These are phyloP conservation scores for Corchorus capsularis DNA, from an alignment of 345 rosid genomes.

Conservation along the genomic window DNA sequence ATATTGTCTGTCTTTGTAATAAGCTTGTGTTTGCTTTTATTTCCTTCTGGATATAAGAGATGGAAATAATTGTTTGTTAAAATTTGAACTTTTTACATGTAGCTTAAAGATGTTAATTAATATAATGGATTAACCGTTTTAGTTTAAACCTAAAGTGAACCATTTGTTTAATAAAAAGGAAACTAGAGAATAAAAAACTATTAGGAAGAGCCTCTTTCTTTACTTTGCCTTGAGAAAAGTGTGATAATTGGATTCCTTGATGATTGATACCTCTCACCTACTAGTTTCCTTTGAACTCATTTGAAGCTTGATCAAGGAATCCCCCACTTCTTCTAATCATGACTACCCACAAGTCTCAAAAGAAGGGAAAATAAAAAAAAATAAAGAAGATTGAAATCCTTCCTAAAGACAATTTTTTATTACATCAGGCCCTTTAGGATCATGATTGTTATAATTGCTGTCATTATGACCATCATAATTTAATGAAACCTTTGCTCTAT, in stretches of 20 bases:
- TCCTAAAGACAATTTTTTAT: conserved; percentile 10
- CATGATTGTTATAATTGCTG: conserved; percentile 44
- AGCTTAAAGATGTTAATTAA: no score
- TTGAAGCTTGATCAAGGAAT: conserved; percentile 10
- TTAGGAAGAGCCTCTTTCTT: background rate
- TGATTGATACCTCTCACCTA: conserved; percentile 29
- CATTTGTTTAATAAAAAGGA: background rate
- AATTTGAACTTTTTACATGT: no score
- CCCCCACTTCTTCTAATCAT: conserved; percentile 48
- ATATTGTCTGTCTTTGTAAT: no score
- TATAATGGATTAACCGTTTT: no score
- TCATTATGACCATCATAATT: conserved; percentile 47
- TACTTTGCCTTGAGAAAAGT: background rate
- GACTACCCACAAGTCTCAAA: conserved; percentile 39
- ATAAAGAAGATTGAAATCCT: background rate
- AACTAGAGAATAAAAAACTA: background rate
- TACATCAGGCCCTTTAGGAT: conserved; percentile 18
- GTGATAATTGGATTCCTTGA: conserved; percentile 15
- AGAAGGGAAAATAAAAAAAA: background rate
- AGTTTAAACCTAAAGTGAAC: background rate
- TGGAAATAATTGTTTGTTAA: no score
- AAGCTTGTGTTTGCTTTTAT: no score
- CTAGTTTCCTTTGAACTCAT: conserved; percentile 5
- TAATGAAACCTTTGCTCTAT: conserved; percentile 17
- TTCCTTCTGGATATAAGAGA: no score